These are phyloP conservation scores for Solioccasus polychromus DNA, from an alignment of 768 basidiomycete species.

Conservation along the genomic window DNA sequence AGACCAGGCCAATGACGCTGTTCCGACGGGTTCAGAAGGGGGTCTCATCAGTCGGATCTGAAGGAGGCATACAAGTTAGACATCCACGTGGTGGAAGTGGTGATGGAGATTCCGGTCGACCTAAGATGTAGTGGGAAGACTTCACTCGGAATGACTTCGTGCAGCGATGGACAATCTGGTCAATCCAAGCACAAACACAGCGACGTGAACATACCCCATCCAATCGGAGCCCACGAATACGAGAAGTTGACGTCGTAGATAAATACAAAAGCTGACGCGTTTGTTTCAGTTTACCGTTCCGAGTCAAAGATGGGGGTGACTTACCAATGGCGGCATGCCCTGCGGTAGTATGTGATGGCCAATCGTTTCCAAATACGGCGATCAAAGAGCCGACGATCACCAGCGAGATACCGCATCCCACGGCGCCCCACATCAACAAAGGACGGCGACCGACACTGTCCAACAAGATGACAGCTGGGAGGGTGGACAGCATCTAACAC, in stretches of 20 bases:
- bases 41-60: not conserved
- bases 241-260: conserved; percentile 37
- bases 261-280: conserved; percentile 35
- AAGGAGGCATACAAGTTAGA: conserved; percentile 32
- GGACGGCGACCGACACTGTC: conserved; percentile 41
- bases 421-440: conserved; percentile 37
- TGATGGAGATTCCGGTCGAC: conserved; percentile 41
- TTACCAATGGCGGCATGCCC: conserved; percentile 28
- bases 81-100: conserved; percentile 41
- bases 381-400: conserved; percentile 28
- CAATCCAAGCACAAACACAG: not conserved
- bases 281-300: conserved; percentile 5
- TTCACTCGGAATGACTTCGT: conserved; percentile 39
- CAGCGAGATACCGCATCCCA: conserved; percentile 31
- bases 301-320: conserved; percentile 18
- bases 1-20: conserved; percentile 28
- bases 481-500: conserved; percentile 32
- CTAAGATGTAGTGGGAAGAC: conserved; percentile 41
- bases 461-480: conserved; percentile 35
- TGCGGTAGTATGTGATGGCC: conserved; percentile 27
- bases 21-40: not conserved
- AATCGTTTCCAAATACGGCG: conserved; percentile 27
- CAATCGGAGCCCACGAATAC: conserved; percentile 34
- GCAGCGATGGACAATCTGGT: conserved; percentile 7
- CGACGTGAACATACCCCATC: conserved; percentile 19